Conservation (phyloP, 192 early-diverging fungal genomes). For the Dissophora ornata region DNA sequence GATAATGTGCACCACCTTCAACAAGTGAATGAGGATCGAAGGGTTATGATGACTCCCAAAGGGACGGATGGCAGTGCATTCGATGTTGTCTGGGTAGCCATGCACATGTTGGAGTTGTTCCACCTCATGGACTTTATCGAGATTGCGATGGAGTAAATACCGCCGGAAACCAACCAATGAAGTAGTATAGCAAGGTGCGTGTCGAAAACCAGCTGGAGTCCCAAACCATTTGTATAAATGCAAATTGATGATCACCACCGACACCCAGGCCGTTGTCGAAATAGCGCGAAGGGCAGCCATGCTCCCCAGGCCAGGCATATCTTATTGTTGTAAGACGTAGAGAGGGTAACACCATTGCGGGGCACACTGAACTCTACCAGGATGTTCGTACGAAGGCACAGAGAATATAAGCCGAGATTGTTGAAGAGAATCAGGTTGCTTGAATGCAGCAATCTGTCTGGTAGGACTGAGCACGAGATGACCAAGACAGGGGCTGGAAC, state of each 20-base stretch:
- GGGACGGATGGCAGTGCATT: conserved; percentile 54
- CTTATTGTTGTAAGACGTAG: conserved; percentile 46
- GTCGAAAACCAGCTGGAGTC: conserved; percentile 55
- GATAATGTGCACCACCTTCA: conserved; percentile 60
- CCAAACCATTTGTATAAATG: conserved; percentile 62
- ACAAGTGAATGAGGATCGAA: conserved; percentile 53
- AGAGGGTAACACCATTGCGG: conserved; percentile 13
- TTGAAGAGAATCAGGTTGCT: conserved; percentile 57
- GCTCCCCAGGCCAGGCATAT: conserved; percentile 54
- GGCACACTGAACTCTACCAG: conserved; percentile 51
- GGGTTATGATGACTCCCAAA: conserved; percentile 54
- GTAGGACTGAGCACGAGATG: conserved; percentile 55
- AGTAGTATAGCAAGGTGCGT: conserved; percentile 45
- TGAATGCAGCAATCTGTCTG: conserved; percentile 58
- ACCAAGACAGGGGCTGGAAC: conserved; percentile 45
- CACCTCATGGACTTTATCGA: conserved; percentile 47
- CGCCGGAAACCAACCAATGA: conserved; percentile 57
- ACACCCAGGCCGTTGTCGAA: conserved; percentile 48
- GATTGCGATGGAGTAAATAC: conserved; percentile 36
- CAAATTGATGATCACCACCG: conserved; percentile 47
- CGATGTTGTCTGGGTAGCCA: conserved; percentile 16
- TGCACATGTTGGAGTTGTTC: conserved; percentile 56
- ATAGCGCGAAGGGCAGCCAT: conserved; percentile 54
- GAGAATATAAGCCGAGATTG: conserved; percentile 45
- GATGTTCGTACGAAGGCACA: conserved; percentile 48